These are phyloP conservation scores for Eleusine coracana DNA, from an alignment of 176 grass and related monocot species.

Conservation along the genomic window DNA sequence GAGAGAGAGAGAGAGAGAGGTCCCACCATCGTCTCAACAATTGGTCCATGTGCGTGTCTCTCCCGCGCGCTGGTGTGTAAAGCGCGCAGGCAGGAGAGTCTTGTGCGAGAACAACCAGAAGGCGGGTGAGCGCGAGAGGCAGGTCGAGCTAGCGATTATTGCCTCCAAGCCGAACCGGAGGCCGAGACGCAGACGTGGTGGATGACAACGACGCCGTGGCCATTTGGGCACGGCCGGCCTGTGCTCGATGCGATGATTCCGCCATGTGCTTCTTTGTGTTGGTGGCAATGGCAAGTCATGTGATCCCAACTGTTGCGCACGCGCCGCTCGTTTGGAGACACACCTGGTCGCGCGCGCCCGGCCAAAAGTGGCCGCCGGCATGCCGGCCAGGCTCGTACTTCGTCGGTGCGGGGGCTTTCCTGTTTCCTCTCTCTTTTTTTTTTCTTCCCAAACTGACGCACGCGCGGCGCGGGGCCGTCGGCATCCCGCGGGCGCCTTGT, in stretches of 20 bases:
- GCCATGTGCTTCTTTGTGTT: neutral
- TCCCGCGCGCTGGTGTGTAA: no score
- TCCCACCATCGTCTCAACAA: neutral
- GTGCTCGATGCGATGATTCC: neutral
- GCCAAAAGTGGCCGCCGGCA: neutral
- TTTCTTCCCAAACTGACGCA: neutral
- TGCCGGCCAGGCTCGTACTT: neutral
- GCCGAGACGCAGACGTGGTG: no score
- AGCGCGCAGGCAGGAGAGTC: neutral
- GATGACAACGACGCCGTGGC: neutral
- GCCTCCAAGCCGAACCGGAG: no score
- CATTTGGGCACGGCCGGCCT: neutral
- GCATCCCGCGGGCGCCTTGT: no score
- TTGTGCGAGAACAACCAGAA: neutral
- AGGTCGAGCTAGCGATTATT: no score
- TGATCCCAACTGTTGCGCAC: neutral
- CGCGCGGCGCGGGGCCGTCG: no score
- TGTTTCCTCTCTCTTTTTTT: no score
- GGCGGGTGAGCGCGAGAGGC: neutral
- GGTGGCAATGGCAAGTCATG: neutral
- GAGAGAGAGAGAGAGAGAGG: neutral
- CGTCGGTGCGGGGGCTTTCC: neutral
- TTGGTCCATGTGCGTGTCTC: neutral
- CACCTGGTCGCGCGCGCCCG: neutral
- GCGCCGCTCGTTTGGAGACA: neutral